Conservation (phyloP, 345 rosid genomes). For the Boechera stricta region DNA sequence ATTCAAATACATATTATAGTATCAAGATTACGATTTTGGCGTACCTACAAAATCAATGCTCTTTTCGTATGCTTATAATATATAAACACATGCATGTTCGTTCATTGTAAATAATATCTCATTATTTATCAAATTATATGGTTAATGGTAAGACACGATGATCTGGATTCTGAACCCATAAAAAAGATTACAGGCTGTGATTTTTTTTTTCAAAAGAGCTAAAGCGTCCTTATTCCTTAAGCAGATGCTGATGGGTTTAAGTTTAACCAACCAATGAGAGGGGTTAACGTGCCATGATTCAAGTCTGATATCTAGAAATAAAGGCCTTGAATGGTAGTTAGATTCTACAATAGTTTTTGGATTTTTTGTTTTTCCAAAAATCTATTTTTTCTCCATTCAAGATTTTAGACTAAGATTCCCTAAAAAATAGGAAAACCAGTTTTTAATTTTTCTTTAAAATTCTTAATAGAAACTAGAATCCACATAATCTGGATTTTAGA, state of each 20-base stretch:
- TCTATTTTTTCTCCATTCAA: too few relatives aligned
- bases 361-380: too few relatives aligned
- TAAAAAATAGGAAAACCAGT: too few relatives aligned
- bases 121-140: not conserved
- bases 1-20: not conserved
- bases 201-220: constrained; percentile 24
- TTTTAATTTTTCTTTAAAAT: too few relatives aligned
- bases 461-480: too few relatives aligned
- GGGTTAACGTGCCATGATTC: constrained; percentile 37
- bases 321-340: not conserved
- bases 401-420: too few relatives aligned
- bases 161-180: constrained; percentile 33
- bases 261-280: constrained; percentile 9
- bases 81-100: constrained; percentile 25
- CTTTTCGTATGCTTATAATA: constrained; percentile 13
- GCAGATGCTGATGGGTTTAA: constrained; percentile 8
- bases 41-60: constrained; percentile 43
- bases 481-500: too few relatives aligned
- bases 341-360: too few relatives aligned
- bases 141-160: constrained; percentile 21
- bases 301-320: not conserved
- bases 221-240: constrained; percentile 38
- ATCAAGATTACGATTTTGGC: constrained; percentile 30
- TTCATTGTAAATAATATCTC: constrained; percentile 9
- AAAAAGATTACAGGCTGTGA: constrained; percentile 25